A percentile compares a stretch with the other conserved stretches of the same genome.
Evolutionary conservation across 257 asterid species (phyloP).

Genomic region (Jaltomata sinuosa): DNA sequence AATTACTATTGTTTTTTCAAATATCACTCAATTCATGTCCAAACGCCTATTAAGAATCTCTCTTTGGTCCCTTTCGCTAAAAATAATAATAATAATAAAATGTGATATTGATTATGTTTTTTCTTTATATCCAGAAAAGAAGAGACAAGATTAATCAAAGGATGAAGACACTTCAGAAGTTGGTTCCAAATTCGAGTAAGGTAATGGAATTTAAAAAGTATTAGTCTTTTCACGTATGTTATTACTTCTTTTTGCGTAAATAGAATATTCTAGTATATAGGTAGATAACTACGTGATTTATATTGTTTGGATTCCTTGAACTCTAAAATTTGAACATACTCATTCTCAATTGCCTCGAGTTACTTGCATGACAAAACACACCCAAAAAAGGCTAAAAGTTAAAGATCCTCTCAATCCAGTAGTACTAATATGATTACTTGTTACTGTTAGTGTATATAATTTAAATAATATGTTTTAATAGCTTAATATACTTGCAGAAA

Average conservation of each 20-base stretch:
- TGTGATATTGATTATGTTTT: neutral
- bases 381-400: too few relatives aligned
- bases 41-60: neutral
- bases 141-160: conserved; percentile 89
- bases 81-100: neutral
- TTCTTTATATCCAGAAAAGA: conserved; percentile 50
- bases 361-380: neutral
- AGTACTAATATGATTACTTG: too few relatives aligned
- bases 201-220: conserved; percentile 17
- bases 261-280: neutral
- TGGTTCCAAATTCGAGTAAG: conserved; percentile 98
- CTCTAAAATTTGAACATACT: neutral
- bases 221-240: neutral
- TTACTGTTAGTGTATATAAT: too few relatives aligned
- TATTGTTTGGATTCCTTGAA: too few relatives aligned
- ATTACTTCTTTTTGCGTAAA: neutral
- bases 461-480: too few relatives aligned
- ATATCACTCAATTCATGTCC: neutral
- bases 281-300: too few relatives aligned
- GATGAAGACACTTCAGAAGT: conserved; percentile 85
- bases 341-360: neutral
- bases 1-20: neutral
- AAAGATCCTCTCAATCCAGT: too few relatives aligned
- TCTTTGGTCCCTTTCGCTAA: neutral
- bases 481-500: too few relatives aligned